phyloP scores from a whole-genome alignment of 2,329 filamentous ascomycete genomes.

The Cyphellophora europaea region DNA sequence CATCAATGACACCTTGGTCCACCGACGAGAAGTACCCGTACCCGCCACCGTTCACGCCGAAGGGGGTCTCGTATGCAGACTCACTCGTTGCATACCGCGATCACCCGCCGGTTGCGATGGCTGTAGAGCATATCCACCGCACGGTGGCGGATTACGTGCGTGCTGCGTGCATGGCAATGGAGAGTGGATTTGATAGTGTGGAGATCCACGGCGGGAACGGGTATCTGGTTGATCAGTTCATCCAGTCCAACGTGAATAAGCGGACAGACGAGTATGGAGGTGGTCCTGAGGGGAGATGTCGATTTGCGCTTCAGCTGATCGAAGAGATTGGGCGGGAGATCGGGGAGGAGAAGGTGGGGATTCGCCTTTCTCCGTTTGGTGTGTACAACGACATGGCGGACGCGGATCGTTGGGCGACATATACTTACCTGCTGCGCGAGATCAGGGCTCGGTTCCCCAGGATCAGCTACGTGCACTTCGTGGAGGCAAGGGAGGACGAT shows the following conservation, averaged over 20 bases:
- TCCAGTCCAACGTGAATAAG: constrained; percentile 35
- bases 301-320: constrained; percentile 46
- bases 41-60: background rate
- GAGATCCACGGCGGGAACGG: constrained; percentile 44
- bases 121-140: constrained; percentile 31
- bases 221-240: constrained; percentile 44
- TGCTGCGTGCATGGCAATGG: constrained; percentile 42
- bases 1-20: background rate
- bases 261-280: constrained; percentile 44
- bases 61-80: background rate
- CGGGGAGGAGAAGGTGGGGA: constrained; percentile 34
- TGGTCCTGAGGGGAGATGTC: constrained; percentile 39
- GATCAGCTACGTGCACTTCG: background rate
- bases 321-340: constrained; percentile 32
- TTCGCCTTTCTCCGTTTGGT: constrained; percentile 39
- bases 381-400: constrained; percentile 35
- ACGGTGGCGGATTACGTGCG: constrained; percentile 33
- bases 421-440: background rate
- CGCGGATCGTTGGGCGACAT: background rate
- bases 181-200: constrained; percentile 45
- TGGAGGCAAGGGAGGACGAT: background rate
- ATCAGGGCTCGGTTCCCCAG: background rate
- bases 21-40: background rate
- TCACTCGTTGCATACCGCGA: background rate
- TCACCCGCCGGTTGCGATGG: constrained; percentile 17